Conservation (phyloP, 805 yeast species). For the Saturnispora gosingensis region DNA sequence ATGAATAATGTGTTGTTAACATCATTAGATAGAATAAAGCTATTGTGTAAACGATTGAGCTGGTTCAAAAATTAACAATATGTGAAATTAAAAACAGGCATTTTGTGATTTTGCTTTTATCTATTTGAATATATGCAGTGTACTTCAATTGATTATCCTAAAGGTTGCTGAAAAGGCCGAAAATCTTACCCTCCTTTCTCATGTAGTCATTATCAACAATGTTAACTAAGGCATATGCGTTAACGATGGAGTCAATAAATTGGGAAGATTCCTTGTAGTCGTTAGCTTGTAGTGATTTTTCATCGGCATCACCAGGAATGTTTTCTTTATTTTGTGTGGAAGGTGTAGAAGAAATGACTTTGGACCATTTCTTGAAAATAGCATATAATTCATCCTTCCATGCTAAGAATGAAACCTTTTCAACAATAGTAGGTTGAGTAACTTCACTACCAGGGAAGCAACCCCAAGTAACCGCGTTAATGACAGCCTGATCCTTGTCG, state of each 20-base stretch:
- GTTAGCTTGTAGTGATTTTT: conserved; percentile 13
- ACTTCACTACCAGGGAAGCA: conserved; percentile 94
- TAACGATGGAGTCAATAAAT: conserved; percentile 39
- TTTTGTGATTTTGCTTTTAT: neutral
- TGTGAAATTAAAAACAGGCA: neutral
- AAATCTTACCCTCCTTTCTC: conserved; percentile 43
- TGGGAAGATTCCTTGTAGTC: conserved; percentile 22
- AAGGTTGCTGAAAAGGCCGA: conserved; percentile 39
- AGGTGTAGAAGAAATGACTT: conserved; percentile 6
- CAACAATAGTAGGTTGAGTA: conserved; percentile 93
- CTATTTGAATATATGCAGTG: neutral
- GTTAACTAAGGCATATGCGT: conserved; percentile 68
- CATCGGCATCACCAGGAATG: conserved; percentile 12
- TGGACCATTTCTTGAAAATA: conserved; percentile 69
- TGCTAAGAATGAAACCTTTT: conserved; percentile 81
- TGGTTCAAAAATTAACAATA: no score
- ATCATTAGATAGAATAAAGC: neutral
- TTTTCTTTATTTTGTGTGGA: conserved; percentile 27
- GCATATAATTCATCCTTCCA: conserved; percentile 96
- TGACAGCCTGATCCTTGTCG: conserved; percentile 49
- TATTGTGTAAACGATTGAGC: neutral
- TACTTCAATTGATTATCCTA: neutral
- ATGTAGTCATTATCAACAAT: conserved; percentile 82
- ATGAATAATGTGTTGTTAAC: neutral
- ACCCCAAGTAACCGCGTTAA: conserved; percentile 98